Evolutionary conservation across 495 filamentous ascomycete genomes (phyloP).

Genomic region (Podospora conica): DNA sequence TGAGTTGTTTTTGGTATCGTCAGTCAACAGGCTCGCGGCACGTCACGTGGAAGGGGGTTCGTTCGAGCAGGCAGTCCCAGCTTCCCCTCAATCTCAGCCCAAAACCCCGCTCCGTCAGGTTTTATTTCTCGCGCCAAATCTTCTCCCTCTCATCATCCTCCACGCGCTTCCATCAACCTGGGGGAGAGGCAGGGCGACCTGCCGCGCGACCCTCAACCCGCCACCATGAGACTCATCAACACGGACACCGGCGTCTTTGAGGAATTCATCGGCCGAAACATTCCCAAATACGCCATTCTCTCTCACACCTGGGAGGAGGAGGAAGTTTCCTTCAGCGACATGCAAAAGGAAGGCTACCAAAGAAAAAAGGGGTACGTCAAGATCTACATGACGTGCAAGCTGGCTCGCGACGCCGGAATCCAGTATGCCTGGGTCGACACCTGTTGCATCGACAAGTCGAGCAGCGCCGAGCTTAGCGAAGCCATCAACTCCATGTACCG

Average conservation of each 20-base stretch:
- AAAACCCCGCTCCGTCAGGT: too few relatives aligned
- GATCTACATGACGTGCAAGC: not conserved
- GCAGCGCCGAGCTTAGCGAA: not conserved
- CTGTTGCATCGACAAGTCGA: conserved; percentile 1
- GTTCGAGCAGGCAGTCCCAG: too few relatives aligned
- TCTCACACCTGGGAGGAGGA: not conserved
- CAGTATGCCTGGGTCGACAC: not conserved
- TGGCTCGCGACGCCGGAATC: not conserved
- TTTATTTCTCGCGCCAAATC: too few relatives aligned
- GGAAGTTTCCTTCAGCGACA: not conserved
- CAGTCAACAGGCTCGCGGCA: too few relatives aligned
- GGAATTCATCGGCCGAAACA: not conserved
- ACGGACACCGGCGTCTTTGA: not conserved
- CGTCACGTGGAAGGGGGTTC: too few relatives aligned
- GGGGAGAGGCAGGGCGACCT: too few relatives aligned
- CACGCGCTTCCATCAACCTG: too few relatives aligned
- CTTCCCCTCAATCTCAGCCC: too few relatives aligned
- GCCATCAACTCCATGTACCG: conserved; percentile 6
- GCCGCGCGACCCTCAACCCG: too few relatives aligned
- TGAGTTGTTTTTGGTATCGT: too few relatives aligned
- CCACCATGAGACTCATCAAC: not conserved
- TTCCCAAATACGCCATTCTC: not conserved
- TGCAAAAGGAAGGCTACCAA: not conserved
- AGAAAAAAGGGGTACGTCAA: not conserved
- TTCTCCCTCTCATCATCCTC: too few relatives aligned